Evolutionary conservation across 1,139 yeast species (phyloP).

Genomic region (Protomyces inouyei): DNA sequence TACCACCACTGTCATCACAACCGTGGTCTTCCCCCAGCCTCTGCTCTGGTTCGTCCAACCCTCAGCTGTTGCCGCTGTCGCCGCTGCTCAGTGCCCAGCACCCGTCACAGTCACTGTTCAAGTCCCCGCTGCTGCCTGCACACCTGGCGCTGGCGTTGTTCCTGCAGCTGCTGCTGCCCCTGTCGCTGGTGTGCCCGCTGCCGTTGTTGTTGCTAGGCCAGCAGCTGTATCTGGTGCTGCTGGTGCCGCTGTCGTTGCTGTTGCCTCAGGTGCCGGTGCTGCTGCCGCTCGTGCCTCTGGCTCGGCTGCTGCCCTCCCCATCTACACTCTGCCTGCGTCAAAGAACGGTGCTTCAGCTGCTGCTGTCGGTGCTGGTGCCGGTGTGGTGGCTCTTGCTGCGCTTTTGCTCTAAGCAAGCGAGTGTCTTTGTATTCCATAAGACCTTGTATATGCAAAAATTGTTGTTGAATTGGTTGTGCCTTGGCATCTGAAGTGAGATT

Average conservation of each 20-base stretch:
- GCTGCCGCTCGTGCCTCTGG: constrained; percentile 8
- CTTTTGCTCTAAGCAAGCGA: constrained; percentile 6
- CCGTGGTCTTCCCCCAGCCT: constrained; percentile 9
- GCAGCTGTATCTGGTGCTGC: not conserved
- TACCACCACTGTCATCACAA: constrained; percentile 3
- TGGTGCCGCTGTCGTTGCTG: constrained; percentile 17
- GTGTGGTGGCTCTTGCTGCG: constrained; percentile 14
- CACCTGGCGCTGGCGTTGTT: constrained; percentile 9
- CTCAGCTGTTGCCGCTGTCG: constrained; percentile 1
- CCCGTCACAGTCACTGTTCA: constrained; percentile 23
- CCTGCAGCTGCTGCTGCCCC: not conserved
- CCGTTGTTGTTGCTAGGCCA: constrained; percentile 7
- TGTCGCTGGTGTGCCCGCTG: constrained; percentile 3
- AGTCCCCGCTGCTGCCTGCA: constrained; percentile 9
- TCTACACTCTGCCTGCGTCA: constrained; percentile 4
- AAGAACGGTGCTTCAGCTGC: constrained; percentile 1
- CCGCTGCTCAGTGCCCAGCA: constrained; percentile 18
- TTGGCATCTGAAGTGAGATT: too few species aligned
- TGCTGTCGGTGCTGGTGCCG: constrained; percentile 20
- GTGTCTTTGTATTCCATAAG: not conserved
- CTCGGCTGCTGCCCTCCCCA: not conserved
- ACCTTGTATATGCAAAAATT: not conserved
- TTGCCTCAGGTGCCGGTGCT: constrained; percentile 6
- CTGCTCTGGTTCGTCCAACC: constrained; percentile 24
- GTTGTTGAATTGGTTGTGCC: too few species aligned